A percentile compares a stretch with the other conserved stretches of the same genome.
Conservation (phyloP, 169 alveolate species). For the Plasmodium knowlesi region DNA sequence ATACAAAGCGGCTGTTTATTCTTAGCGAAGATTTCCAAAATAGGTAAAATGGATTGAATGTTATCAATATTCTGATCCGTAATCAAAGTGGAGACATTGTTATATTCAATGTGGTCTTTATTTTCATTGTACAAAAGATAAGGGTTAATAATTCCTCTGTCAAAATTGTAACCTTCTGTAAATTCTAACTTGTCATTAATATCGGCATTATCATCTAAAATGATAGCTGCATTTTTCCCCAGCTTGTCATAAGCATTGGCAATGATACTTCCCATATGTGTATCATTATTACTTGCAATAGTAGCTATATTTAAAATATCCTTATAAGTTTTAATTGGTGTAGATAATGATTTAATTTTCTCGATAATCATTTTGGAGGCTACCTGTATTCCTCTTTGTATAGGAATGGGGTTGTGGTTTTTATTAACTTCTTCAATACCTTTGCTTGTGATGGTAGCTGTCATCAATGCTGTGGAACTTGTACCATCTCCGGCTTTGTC, state of each 20-base stretch:
- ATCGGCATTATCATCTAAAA: slow-evolving; percentile 90
- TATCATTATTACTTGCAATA: slow-evolving; percentile 90
- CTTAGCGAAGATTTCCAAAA: slow-evolving; percentile 89
- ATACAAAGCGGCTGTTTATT: slow-evolving; percentile 88
- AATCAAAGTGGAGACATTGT: slow-evolving; percentile 84
- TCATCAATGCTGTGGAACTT: slow-evolving; percentile 91
- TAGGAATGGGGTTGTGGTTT: slow-evolving; percentile 90
- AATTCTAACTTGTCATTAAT: slow-evolving; percentile 90
- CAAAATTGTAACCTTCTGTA: slow-evolving; percentile 91
- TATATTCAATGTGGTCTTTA: slow-evolving; percentile 89
- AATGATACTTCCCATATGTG: slow-evolving; percentile 90
- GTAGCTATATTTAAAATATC: slow-evolving; percentile 91
- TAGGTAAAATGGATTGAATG: slow-evolving; percentile 87
- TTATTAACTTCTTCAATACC: slow-evolving; percentile 90
- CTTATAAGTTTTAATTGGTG: slow-evolving; percentile 86
- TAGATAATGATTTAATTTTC: slow-evolving; percentile 86
- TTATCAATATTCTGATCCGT: slow-evolving; percentile 88
- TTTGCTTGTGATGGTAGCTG: slow-evolving; percentile 89
- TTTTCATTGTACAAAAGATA: slow-evolving; percentile 90
- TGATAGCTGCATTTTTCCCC: slow-evolving; percentile 91
- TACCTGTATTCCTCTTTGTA: slow-evolving; percentile 90
- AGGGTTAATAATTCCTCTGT: slow-evolving; percentile 90
- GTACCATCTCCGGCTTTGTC: slow-evolving; percentile 94
- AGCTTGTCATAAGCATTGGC: slow-evolving; percentile 90
- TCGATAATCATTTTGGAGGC: slow-evolving; percentile 89